phyloP scores from a whole-genome alignment of 2,329 filamentous ascomycete genomes.

The Thelonectria rubi region DNA sequence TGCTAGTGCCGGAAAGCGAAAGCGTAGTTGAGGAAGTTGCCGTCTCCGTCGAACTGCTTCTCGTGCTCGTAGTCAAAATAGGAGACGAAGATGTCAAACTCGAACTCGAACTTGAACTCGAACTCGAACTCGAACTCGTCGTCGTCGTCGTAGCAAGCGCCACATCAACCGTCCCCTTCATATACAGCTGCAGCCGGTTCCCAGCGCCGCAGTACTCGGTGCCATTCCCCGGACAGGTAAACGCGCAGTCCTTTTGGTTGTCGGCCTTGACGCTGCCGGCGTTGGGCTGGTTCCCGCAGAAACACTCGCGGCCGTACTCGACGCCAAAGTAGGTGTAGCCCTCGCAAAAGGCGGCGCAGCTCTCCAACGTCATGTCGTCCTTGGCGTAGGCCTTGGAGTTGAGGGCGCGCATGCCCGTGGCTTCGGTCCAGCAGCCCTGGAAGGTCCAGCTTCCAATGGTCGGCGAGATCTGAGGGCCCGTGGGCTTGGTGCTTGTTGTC shows the following conservation, averaged over 20 bases:
- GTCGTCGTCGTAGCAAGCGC: conserved; percentile 9
- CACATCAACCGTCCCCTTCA: conserved; percentile 16
- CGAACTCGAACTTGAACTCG: neutral
- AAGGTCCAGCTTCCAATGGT: conserved; percentile 44
- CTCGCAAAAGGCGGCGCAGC: conserved; percentile 44
- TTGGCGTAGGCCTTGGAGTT: conserved; percentile 40
- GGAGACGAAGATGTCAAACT: conserved; percentile 16
- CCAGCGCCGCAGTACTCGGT: conserved; percentile 49
- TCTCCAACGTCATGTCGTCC: conserved; percentile 49
- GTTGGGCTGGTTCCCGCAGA: conserved; percentile 48
- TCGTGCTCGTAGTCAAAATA: conserved; percentile 8
- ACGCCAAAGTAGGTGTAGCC: conserved; percentile 45
- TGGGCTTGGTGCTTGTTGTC: conserved; percentile 30
- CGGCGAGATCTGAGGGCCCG: conserved; percentile 39
- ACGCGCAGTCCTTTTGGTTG: conserved; percentile 47
- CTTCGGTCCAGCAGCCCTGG: conserved; percentile 52
- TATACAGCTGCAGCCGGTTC: conserved; percentile 47
- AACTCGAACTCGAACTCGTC: conserved; percentile 4
- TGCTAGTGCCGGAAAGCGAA: no score
- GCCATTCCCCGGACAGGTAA: conserved; percentile 45
- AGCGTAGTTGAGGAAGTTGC: neutral
- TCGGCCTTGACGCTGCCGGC: conserved; percentile 40
- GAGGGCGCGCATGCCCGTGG: conserved; percentile 44
- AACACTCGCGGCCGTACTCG: conserved; percentile 52
- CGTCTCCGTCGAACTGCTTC: conserved; percentile 3